Evolutionary conservation across 2,329 filamentous ascomycete species (phyloP), one percentile per base, ranked within the genome.

Genomic region (Claviceps arundinis): DNA sequence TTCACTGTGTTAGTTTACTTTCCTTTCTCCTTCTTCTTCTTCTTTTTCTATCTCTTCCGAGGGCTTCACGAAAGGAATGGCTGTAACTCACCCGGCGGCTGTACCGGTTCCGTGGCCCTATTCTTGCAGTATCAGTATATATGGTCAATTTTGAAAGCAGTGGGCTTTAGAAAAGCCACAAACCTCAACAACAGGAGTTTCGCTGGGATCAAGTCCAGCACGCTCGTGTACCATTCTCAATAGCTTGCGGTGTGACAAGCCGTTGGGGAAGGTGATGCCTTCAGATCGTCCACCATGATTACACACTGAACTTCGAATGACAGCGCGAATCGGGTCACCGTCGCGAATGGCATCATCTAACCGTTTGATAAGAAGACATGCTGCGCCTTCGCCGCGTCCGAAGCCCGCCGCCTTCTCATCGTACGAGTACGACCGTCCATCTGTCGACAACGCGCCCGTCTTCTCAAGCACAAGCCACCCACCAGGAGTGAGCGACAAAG

Each of bases 321-420:
- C 52, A 17, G 54, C 59, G 37, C 62, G 59, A 42, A 69, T 64
- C 0, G 64, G 64, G 56, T 76, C 71, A 6, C 66, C 64, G 37
- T 71, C 71, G 3, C 59, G 55, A 3, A 76, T 51, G 2, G 74
- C 74, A 51, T 71, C 65, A 3, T 64, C 60, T 0, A 76, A 58
- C 0, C 64, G 63, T 59, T 76, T 76, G 1, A 77, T 51, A 5
- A 72, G 55, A 8, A 76, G 53, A n/a, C 64, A 60, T 2, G 61
- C 69, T 11, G 69, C 60, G 1, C 70, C 74, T 54, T 77, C 74
- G 1, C 69, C 72, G 16, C 70, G 64, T 6, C 63, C 68, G 52
- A 76, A 77, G 0, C 74, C 74, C 48, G 71, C 64, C 0, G 70
- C 74, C 11, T 57, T 56, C 3, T 56, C 56, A 46, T 64, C 62